phyloP scores from a whole-genome alignment of 179 eudicot genomes.

The Silene vulgaris region DNA sequence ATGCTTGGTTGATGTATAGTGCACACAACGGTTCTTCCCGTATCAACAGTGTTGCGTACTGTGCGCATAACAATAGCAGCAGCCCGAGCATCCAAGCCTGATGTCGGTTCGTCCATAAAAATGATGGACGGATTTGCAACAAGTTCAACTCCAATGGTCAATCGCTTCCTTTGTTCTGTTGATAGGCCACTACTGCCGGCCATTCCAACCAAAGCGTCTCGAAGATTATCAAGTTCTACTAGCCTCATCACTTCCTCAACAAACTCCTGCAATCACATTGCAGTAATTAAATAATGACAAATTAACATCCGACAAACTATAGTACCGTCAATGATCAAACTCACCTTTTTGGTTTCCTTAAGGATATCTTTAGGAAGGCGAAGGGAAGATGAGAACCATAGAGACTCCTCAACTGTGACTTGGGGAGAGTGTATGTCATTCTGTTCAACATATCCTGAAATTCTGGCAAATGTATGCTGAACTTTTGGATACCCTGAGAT shows the following conservation, averaged over 20 bases:
- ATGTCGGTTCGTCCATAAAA: constrained; percentile 98
- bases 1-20: constrained; percentile 94
- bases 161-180: constrained; percentile 84
- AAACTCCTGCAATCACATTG: constrained; percentile 55
- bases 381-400: constrained; percentile 72
- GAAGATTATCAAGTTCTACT: constrained; percentile 70
- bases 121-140: constrained; percentile 97
- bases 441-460: constrained; percentile 91
- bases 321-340: constrained; percentile 9
- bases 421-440: constrained; percentile 94
- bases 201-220: constrained; percentile 84
- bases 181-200: constrained; percentile 78
- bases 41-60: constrained; percentile 92
- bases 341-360: constrained; percentile 47
- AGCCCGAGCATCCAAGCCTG: constrained; percentile 99
- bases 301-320: neutral
- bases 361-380: constrained; percentile 69
- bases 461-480: constrained; percentile 76
- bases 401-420: constrained; percentile 81
- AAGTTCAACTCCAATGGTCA: constrained; percentile 94
- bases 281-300: constrained; percentile 4
- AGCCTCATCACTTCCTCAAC: constrained; percentile 84
- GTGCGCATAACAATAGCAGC: constrained; percentile 98
- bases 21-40: constrained; percentile 93
- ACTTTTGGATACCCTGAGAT: constrained; percentile 84